Evolutionary conservation across 225 moss, liverwort and hornwort genomes (phyloP), one percentile per base, ranked within the genome.

Genomic region (Marchantia polymorpha): DNA sequence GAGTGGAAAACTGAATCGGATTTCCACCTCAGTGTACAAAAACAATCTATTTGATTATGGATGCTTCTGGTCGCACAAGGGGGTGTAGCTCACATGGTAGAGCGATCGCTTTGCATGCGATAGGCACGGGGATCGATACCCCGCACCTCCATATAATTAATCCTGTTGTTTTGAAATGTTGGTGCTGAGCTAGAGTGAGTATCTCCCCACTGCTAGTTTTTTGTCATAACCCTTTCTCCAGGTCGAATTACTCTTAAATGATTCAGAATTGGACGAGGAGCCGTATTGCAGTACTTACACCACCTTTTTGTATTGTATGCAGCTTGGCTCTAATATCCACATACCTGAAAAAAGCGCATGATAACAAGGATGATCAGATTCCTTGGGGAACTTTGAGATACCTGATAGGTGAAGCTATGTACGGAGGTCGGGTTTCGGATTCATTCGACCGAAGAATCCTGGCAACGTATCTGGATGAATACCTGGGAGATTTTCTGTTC

Each of bases 371-470:
- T 70, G 96, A 96, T 56, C 91, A 92, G 27, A 96, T 96, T 69
- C 96, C 94, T 0, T 96, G 96, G 96, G 91, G 94, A 13, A 96
- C 94, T 0, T 82, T 96, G 26, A 83, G 92, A 0, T 96, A 96
- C 63, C 87, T 96, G 49, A 96, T 96, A 46, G 96, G 96, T 19
- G 96, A 96, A 84, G 96, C 96, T 58, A 96, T 96, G 94, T 96
- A 96, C 7, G 96, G 94, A 64, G 96, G 96, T 0, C 90, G 96
- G 10, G 96, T 96, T 0, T 96, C 94, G 0, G 96, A 96, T 78
- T 96, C 94, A 0, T 96, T 90, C 56, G 96, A 96, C 79, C 89
- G 94, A 0, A 85, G 92, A 30, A 96, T 96, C 53, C 79, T 96
- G 0, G 94, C 89, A 77, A 96, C 94, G 0, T 96, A 96, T 30